Base-by-base conservation (phyloP, 345 rosid genomes). In the Brassica nigra region DNA sequence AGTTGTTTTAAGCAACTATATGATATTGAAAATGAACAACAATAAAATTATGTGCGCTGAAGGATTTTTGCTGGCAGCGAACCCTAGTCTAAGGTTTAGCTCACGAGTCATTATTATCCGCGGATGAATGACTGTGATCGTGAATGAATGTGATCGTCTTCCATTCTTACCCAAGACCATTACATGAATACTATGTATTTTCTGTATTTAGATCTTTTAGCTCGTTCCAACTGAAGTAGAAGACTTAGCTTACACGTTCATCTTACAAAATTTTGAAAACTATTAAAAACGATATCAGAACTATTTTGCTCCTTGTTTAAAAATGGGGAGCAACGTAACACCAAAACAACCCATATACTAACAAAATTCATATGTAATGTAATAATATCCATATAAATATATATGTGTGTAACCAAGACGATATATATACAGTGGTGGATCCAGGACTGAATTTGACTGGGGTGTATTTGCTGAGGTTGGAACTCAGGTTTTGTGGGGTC, bases 71-170 rank as follows among this genome's bases (percentile, higher is more conserved):
- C 23, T 65, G 77, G 71, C 68, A 54, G 27, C 61, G 10, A 54
- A 23, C 81, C 81, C 75, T 77, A 69, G 78, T 73, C 78, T 73
- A 82, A 29, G 62, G 70, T 44, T 74, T 82, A 77, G 84, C 81
- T 82, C 84, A 82, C 81, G 84, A 78, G 79, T 75, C 79, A 74
- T 83, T 70, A 83, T 74, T 73, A 70, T 76, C 58, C 71, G 73
- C 68, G 76, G 68, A 77, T 71, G 80, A 52, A 52, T 47, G 54
- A 37, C 0, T 37, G 44, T 37, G 44, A 37, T 37, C 44, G 44
- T 37, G 44, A 37, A 73, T 37, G 62, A 74, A 64, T 54, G 75
- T 71, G 80, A 66, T 76, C 77, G 39, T 76, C 70, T 73, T 76
- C 59, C 6, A 64, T 73, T 14, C 47, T 14, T 62, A 75, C 73